Percentiles rank a stretch among this genome's conserved stretches.
phyloP scores from a whole-genome alignment of 331 rosid genomes.

The Quercus lobata region DNA sequence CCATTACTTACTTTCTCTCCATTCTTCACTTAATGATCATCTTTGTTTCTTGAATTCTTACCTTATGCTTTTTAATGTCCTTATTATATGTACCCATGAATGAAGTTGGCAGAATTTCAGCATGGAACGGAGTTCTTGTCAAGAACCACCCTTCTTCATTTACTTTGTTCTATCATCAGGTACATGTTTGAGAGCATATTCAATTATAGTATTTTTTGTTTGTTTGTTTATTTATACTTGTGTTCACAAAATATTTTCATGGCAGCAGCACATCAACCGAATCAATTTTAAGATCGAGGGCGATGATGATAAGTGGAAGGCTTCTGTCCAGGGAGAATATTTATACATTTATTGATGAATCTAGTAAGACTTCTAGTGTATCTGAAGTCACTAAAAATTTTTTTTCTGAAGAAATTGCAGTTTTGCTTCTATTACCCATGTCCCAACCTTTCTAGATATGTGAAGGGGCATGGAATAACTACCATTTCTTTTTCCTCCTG shows the following conservation, averaged over 20 bases:
- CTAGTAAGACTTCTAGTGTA: slow-evolving; percentile 46
- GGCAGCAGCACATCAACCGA: slow-evolving; percentile 52
- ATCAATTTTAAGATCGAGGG: slow-evolving; percentile 70
- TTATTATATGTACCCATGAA: slow-evolving; percentile 21
- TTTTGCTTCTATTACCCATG: slow-evolving; percentile 1
- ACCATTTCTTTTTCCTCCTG: not conserved
- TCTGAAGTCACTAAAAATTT: not conserved
- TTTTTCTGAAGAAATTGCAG: not conserved
- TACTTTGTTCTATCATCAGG: slow-evolving; percentile 78
- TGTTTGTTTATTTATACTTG: slow-evolving; percentile 8
- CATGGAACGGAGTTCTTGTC: slow-evolving; percentile 76
- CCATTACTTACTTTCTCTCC: not conserved
- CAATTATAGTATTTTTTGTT: not conserved
- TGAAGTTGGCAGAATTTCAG: slow-evolving; percentile 74
- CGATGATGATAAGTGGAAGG: slow-evolving; percentile 85
- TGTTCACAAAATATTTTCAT: not conserved
- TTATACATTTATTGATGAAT: slow-evolving; percentile 54
- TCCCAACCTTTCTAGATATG: not conserved
- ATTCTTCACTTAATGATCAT: not conserved
- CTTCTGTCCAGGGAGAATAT: slow-evolving; percentile 57
- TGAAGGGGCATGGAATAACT: not conserved
- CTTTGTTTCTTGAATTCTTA: slow-evolving; percentile 1
- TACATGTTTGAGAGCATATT: slow-evolving; percentile 21
- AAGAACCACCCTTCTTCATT: slow-evolving; percentile 61
- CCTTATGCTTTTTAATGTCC: slow-evolving; percentile 2